Conservation (phyloP, 768 basidiomycete genomes). For the Rhizopogon salebrosus region DNA sequence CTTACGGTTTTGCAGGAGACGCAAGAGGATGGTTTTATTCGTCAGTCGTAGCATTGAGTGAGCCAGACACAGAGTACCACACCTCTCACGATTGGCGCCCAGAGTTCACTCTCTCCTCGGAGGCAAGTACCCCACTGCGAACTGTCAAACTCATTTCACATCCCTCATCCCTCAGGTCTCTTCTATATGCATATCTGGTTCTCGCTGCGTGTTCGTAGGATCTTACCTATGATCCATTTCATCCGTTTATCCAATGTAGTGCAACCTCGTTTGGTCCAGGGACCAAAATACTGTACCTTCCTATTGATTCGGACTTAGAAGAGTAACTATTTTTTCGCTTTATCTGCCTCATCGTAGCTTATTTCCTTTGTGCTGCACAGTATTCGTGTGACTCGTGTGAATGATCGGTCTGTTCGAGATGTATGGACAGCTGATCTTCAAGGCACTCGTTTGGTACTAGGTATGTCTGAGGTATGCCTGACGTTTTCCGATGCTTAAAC, state of each 20-base stretch:
- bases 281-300: slow-evolving; percentile 37
- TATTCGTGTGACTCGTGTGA: slow-evolving; percentile 22
- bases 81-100: slow-evolving; percentile 31
- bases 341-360: neutral
- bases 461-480: slow-evolving; percentile 24
- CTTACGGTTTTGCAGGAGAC: slow-evolving; percentile 45
- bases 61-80: slow-evolving; percentile 1
- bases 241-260: slow-evolving; percentile 25
- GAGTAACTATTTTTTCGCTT: slow-evolving; percentile 29
- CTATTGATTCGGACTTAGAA: slow-evolving; percentile 36
- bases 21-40: slow-evolving; percentile 47
- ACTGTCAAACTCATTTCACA: neutral
- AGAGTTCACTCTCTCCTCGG: slow-evolving; percentile 34
- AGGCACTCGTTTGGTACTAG: slow-evolving; percentile 45
- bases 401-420: slow-evolving; percentile 42
- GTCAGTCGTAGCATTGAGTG: slow-evolving; percentile 13
- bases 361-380: slow-evolving; percentile 3
- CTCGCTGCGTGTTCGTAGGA: slow-evolving; percentile 42
- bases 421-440: slow-evolving; percentile 52
- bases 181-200: slow-evolving; percentile 43
- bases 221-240: neutral
- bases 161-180: slow-evolving; percentile 35
- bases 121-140: slow-evolving; percentile 10
- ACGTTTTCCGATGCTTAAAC: neutral
- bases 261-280: slow-evolving; percentile 53